A percentile compares a stretch with the other conserved stretches of the same genome.
Conservation (phyloP, 2,329 filamentous ascomycete species). For the Tolypocladium tundrense region DNA sequence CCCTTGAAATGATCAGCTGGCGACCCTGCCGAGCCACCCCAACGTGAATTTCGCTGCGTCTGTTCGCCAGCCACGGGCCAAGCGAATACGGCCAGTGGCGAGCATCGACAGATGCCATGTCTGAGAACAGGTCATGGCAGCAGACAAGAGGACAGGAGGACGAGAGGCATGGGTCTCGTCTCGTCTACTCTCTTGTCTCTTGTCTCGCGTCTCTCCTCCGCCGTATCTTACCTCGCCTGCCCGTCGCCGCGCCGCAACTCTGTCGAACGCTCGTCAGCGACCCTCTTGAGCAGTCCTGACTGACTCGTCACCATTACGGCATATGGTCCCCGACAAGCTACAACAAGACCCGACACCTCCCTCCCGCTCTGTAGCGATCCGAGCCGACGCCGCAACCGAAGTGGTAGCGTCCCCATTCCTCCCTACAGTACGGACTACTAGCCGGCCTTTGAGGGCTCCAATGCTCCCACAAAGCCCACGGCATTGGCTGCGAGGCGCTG, state of each 20-base stretch:
- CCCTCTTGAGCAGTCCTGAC: neutral
- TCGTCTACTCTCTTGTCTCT: neutral
- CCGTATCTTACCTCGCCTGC: neutral
- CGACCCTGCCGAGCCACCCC: neutral
- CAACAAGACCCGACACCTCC: neutral
- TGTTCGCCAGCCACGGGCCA: neutral
- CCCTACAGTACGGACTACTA: neutral
- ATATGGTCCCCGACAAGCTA: neutral
- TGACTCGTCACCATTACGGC: neutral
- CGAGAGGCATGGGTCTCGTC: neutral
- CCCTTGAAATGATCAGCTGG: neutral
- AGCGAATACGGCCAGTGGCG: neutral
- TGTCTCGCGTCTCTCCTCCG: neutral
- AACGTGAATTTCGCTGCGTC: neutral
- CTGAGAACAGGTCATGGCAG: neutral
- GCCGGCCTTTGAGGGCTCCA: neutral
- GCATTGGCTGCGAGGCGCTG: neutral
- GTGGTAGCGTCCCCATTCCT: neutral
- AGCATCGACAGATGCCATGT: neutral
- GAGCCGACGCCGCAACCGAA: conserved; percentile 8
- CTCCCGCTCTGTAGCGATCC: conserved; percentile 5
- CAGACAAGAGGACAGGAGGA: neutral
- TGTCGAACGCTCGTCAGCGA: neutral
- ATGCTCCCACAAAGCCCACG: neutral
- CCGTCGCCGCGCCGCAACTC: neutral